Base-by-base conservation (phyloP, 1,139 yeast genomes). In the Suhomyces bribrorum region DNA sequence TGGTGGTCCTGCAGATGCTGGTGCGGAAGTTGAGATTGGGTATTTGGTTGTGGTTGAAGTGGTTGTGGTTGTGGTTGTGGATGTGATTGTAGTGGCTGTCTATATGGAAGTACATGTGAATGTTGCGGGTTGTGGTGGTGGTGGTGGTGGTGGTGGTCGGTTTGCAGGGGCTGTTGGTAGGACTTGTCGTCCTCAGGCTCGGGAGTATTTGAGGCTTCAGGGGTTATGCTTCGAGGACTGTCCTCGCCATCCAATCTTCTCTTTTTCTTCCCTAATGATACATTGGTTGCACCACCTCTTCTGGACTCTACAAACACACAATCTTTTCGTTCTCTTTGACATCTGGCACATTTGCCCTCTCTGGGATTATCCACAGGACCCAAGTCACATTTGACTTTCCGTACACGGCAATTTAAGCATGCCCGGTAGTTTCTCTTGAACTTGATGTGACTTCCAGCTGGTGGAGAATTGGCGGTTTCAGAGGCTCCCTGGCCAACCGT, bases 261-360 rank as follows among this genome's bases (percentile, higher is more conserved):
- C 23, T 56, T 46, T 44, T 54, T 60, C 23, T 34, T 34, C 8
- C 79, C 81, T 13, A 63, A 64, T 6, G 66, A 54, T 9, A 76
- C 71, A 46, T 76, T 75, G 14, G 64, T 62, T 18, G 70, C 62
- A 1, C 82, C 83, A 2, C 87, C 85, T 37, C 87, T 61, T 44
- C 72, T 69, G 26, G 80, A 69, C 37, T 80, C 85, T 4, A 83
- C 83, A 61, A 89, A 85, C 16, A 83, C 81, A 62, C 97, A 89
- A 50, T 83, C 88, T 51, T 77, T 78, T 14, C 94, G 69, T 54
- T 89, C 96, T 36, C 96, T 70, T 45, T 77, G 73, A 54, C 97
- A 89, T 38, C 97, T 66, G 3, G 81, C 83, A 70, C 97, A 90
- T 14, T 94, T 94, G 5, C 95, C 95, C 7, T 79, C 81, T 37